Evolutionary conservation across 2,329 filamentous ascomycete species (phyloP), one percentile per base, ranked within the genome.

Genomic region (Metarhizium humberi): DNA sequence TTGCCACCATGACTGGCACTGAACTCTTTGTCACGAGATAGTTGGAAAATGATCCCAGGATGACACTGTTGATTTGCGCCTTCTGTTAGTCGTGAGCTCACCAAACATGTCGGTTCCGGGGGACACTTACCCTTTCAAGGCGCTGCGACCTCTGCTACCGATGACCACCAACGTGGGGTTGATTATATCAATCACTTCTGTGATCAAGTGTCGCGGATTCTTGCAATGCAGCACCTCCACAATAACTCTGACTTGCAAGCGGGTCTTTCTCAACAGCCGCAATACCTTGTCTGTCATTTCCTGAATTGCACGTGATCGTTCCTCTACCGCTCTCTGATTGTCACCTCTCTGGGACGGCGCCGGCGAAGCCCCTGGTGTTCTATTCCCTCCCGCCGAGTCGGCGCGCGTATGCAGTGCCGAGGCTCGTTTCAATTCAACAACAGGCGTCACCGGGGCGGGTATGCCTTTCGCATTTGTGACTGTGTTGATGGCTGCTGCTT

Each of bases 181-280:
- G 53, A 97, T 81, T 60, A 90, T 82, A 69, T 99, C 94, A 70
- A 99, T 97, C 73, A 96, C 91, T 75, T 97, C 94, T 0, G 91
- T 95, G 60, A 99, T 91, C 75, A 97, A 80, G 69, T 96, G 92
- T 70, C 94, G 92, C 4, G 94, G 91, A 66, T 89, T 96, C 78
- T 96, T 97, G 85, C 94, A 97, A 72, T 97, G 94, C 61, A 99
- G 87, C 32, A 97, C 92, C 72, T 99, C 94, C 38, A 99, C 87
- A 52, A 96, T 90, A 50, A 96, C 88, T 56, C 91, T 85, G 51
- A 96, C 92, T 69, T 99, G 92, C 56, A 99, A 76, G 60, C 88
- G 84, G 1, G 94, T 99, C 78, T 95, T 96, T 57, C 92, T 82
- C 57, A 99, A 73, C 49, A 97, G 75, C 61, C 86, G 88, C n/a